Evolutionary conservation across 1,284 basidiomycete species (phyloP).

Genomic region (Rhodotorula sp.): DNA sequence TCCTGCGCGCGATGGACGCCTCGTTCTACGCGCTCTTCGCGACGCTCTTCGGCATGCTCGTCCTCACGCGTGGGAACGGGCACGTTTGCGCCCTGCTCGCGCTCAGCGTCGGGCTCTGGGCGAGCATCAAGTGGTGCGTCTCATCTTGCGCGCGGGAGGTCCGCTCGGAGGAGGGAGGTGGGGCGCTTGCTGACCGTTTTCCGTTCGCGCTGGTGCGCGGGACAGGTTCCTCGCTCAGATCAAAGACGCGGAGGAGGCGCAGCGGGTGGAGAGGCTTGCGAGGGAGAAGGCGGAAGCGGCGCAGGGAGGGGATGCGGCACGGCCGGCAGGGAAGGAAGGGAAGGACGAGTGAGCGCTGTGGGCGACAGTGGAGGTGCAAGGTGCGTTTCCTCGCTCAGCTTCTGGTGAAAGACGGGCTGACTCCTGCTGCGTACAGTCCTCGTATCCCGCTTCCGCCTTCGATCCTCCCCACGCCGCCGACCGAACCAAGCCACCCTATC

Average conservation of each 20-base stretch:
- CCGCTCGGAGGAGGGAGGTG: background rate
- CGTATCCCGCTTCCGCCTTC: no score
- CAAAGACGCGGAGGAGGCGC: constrained; percentile 30
- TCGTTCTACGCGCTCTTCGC: constrained; percentile 52
- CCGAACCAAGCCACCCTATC: no score
- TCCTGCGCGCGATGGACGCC: constrained; percentile 49
- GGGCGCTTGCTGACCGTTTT: background rate
- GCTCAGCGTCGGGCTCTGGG: constrained; percentile 49
- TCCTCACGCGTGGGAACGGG: constrained; percentile 49
- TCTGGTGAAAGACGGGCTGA: background rate
- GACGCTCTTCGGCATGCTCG: constrained; percentile 47
- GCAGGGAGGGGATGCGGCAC: background rate
- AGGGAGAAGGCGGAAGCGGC: constrained; percentile 16
- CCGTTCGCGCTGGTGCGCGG: no score
- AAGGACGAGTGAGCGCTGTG: constrained; percentile 16
- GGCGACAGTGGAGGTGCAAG: no score
- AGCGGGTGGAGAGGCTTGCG: constrained; percentile 19
- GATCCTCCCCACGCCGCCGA: no score
- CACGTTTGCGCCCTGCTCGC: constrained; percentile 51
- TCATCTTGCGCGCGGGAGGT: no score
- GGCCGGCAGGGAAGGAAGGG: constrained; percentile 2
- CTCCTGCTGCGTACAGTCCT: no score
- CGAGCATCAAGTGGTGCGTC: constrained; percentile 51
- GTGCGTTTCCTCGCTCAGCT: no score
- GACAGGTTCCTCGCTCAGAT: constrained; percentile 42